Evolutionary conservation across 139 green algal species (phyloP).

Genomic region (Tetradesmus lagerheimii): DNA sequence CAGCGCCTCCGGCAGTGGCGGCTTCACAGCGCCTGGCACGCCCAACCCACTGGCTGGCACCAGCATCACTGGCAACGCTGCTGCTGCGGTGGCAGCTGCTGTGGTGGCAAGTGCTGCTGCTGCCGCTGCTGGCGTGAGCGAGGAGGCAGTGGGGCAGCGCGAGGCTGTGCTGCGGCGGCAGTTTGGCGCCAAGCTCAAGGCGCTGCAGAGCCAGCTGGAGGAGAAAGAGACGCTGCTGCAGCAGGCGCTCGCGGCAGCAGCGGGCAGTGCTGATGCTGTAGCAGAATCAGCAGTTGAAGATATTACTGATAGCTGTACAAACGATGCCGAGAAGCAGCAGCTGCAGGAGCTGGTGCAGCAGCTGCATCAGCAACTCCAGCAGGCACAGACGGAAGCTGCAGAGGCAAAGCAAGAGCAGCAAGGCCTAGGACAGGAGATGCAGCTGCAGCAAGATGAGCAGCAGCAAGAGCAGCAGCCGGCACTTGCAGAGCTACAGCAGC

Average conservation of each 20-base stretch:
- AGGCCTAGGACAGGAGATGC: neutral
- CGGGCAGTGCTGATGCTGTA: neutral
- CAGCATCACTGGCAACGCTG: conserved; percentile 5
- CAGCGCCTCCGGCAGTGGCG: neutral
- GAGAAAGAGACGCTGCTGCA: conserved; percentile 19
- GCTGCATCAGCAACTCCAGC: conserved; percentile 30
- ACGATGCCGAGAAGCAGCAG: neutral
- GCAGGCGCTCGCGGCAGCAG: neutral
- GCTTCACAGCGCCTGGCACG: neutral
- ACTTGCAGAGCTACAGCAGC: neutral
- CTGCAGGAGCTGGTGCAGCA: neutral
- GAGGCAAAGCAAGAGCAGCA: neutral
- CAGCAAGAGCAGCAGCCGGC: neutral
- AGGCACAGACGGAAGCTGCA: neutral
- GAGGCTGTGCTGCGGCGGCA: conserved; percentile 27
- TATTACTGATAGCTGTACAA: neutral
- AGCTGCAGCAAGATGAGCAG: neutral
- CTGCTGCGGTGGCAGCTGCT: conserved; percentile 31
- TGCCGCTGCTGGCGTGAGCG: conserved; percentile 25
- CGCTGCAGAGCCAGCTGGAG: conserved; percentile 11
- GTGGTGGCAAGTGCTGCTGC: conserved; percentile 37
- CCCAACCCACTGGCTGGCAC: conserved; percentile 2
- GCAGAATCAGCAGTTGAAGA: neutral
- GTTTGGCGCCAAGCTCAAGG: neutral
- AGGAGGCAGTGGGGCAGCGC: conserved; percentile 17